Base-by-base conservation (phyloP, 169 alveolate genomes). In the Eimeria maxima region DNA sequence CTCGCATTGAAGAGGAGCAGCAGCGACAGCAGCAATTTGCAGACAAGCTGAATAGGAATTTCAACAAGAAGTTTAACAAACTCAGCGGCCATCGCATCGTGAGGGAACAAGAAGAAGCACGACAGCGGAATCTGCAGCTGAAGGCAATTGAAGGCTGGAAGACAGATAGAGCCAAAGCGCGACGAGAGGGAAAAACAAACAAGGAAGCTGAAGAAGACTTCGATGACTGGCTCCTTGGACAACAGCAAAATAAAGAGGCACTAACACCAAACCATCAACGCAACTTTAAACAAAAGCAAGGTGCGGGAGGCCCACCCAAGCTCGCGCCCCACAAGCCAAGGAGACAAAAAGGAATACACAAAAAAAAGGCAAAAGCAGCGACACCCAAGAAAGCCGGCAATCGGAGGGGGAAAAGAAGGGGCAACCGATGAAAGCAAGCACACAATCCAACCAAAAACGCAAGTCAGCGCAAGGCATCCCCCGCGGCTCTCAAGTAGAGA, bases 31-130 rank as follows among this genome's bases (percentile, higher is more conserved):
- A 45, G 80, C 87, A 69, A n/a, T 50, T 74, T 29, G 80, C 53
- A 53, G 78, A 74, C 60, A 47, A 78, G 65, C 65, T 55, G 83
- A 47, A 44, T n/a, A 42, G 47, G 90, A 42, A 22, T 24, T 13
- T 57, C 63, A 65, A 90, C 78, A 87, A 88, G 80, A 90, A 90
- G 78, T 90, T 76, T 86, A 38, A 65, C 53, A 53, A 57, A 27
- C 92, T 38, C 55, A 74, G 88, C 71, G 90, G 94, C 24, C 93
- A 65, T 33, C 55, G 55, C 45, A 18, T 65, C 33, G 94, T 83
- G 18, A 45, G 76, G 20, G 89, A 57, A 57, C 91, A 94, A 67
- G 91, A 94, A 78, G 88, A 57, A 42, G 93, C 96, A 22, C n/a
- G 86, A 10, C 22, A 20, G 13, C 78, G 91, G 10, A 94, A 94